Evolutionary conservation across 352 stramenopile species (phyloP).

Genomic region (Phytopythium aichiense): DNA sequence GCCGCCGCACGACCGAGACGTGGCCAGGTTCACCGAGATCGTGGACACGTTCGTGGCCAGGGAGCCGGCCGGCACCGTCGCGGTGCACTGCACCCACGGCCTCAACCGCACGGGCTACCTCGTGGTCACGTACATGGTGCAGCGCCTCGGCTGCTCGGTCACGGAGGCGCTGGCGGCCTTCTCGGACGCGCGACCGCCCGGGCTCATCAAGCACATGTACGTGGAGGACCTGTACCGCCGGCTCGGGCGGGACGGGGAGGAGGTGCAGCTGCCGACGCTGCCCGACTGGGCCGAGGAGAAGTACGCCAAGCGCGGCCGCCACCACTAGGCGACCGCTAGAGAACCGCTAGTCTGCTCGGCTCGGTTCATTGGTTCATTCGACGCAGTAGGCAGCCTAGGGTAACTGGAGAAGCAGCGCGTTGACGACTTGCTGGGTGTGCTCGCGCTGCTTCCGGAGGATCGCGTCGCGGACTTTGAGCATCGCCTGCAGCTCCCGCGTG

Average conservation of each 20-base stretch:
- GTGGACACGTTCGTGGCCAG: conserved; percentile 56
- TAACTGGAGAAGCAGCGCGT: conserved; percentile 22
- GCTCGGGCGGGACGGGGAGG: conserved; percentile 31
- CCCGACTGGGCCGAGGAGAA: conserved; percentile 63
- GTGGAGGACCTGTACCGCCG: conserved; percentile 63
- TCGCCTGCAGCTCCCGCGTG: conserved; percentile 42
- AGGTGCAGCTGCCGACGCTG: conserved; percentile 47
- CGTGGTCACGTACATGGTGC: conserved; percentile 72
- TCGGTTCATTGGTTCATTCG: background rate
- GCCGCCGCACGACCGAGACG: conserved; percentile 42
- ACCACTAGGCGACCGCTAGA: conserved; percentile 3
- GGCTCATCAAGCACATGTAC: conserved; percentile 84
- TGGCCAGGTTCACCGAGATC: conserved; percentile 54
- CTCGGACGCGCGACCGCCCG: conserved; percentile 47
- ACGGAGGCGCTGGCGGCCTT: conserved; percentile 68
- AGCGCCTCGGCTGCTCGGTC: conserved; percentile 35
- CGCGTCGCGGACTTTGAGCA: conserved; percentile 27
- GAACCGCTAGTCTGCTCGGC: background rate
- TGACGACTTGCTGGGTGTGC: conserved; percentile 32
- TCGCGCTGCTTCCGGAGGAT: conserved; percentile 34
- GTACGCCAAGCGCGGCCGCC: conserved; percentile 35
- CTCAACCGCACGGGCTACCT: conserved; percentile 79
- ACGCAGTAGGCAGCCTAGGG: conserved; percentile 8
- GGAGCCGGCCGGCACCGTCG: conserved; percentile 40
- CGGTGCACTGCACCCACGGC: conserved; percentile 77